Base-by-base conservation (phyloP, 2,329 filamentous ascomycete species). In the Botrytis aclada region DNA sequence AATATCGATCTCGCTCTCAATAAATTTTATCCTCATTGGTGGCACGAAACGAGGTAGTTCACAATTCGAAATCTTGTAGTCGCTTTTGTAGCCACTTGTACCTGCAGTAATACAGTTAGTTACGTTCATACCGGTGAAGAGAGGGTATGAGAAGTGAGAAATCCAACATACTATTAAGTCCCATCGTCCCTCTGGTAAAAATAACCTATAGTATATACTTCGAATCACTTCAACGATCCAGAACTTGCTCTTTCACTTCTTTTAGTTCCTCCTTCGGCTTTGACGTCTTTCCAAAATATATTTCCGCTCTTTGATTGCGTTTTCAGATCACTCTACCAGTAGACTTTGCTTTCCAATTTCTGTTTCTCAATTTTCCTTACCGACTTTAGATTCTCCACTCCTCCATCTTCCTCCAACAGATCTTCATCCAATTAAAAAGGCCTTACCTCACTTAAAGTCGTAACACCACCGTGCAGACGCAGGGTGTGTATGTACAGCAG, bases 371-470 rank as follows among this genome's bases (percentile, higher is more conserved):
- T 1, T n/a, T 4, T 7, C 9, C 32, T 29, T 20, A 9, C 5
- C 18, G 32, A 54, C 32, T 39, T 39, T 29, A 37, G 39, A 45
- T 22, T 37, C 32, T 14, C 47, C 29, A 6, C 8, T 39, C 32
- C 2, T 3, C 2, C 6, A 39, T 22, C 7, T 20, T 8, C 9
- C 4, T 14, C 41, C 6, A 29, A 29, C 12, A 7, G 1, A 7
- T 12, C 25, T 41, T 10, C 18, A 32, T 14, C n/a, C 6, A 41
- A 39, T 4, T 14, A 29, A 22, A 6, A 12, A 25, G 22, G 22
- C 32, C 32, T 39, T 3, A 18, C 7, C n/a, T 8, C 2, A 56
- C n/a, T 56, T 14, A 54, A 56, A 29, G 32, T 22, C 32, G 45
- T 66, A 10, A 37, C 34, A 54, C 16, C n/a, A 20, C 25, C 47